These are phyloP conservation scores for Saccharomycopsis malanga DNA, from an alignment of 805 yeast species.

Conservation along the genomic window DNA sequence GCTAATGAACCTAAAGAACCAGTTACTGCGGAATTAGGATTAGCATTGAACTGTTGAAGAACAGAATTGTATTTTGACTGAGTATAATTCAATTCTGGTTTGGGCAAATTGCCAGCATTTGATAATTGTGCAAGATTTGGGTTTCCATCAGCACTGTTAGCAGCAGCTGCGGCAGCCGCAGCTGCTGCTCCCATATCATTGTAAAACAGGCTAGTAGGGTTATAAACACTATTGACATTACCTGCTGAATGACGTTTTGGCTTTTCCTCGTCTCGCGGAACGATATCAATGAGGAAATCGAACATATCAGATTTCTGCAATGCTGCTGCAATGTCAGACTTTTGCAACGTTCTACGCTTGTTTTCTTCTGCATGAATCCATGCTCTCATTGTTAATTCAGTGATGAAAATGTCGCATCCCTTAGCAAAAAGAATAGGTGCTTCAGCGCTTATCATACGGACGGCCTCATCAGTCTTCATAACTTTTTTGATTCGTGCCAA, in stretches of 20 bases:
- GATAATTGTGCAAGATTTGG: not conserved
- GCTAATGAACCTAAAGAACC: conserved; percentile 16
- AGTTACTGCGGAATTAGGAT: not conserved
- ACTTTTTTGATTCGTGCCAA: conserved; percentile 94
- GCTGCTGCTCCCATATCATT: not conserved
- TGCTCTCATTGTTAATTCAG: conserved; percentile 96
- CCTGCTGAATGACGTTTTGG: conserved; percentile 10
- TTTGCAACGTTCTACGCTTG: conserved; percentile 89
- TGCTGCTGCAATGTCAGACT: conserved; percentile 92
- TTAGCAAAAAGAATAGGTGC: conserved; percentile 97
- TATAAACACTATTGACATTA: not conserved
- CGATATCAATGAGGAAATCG: conserved; percentile 92
- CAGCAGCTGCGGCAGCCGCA: not conserved
- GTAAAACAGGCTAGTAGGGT: not conserved
- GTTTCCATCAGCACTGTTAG: not conserved
- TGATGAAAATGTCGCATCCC: conserved; percentile 95
- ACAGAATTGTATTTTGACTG: conserved; percentile 10
- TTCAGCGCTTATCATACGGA: conserved; percentile 95
- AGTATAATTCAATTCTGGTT: not conserved
- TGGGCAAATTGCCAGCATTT: not conserved
- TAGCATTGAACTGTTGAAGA: conserved; percentile 4
- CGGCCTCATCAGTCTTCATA: conserved; percentile 97
- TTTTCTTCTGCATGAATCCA: conserved; percentile 98
- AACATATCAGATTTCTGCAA: conserved; percentile 93
- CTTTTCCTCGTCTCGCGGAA: conserved; percentile 80